Conservation (phyloP, 1,284 basidiomycete species). For the Ustilago trichophora region DNA sequence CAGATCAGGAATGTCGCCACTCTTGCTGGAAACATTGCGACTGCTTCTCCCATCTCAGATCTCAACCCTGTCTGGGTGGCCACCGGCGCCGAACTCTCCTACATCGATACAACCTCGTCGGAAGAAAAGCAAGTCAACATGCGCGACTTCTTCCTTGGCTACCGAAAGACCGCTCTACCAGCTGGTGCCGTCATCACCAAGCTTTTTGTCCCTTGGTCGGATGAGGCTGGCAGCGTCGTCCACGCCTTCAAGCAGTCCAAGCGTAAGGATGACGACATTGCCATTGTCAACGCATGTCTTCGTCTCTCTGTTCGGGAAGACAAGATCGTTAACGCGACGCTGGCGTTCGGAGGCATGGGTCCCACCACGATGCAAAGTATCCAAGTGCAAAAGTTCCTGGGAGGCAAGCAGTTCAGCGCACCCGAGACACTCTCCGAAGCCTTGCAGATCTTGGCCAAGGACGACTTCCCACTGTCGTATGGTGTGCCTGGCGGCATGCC, state of each 20-base stretch:
- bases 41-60: conserved; percentile 67
- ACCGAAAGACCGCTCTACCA: conserved; percentile 66
- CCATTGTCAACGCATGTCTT: conserved; percentile 66
- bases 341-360: conserved; percentile 68
- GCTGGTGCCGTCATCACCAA: conserved; percentile 60
- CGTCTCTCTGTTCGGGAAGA: conserved; percentile 30
- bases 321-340: conserved; percentile 46
- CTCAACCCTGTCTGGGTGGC: conserved; percentile 68
- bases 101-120: conserved; percentile 47
- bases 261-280: conserved; percentile 67
- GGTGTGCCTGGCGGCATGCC: conserved; percentile 68
- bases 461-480: conserved; percentile 64
- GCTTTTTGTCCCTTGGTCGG: conserved; percentile 48
- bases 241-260: conserved; percentile 67
- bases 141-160: conserved; percentile 65
- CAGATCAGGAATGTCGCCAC: conserved; percentile 67
- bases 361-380: conserved; percentile 53
- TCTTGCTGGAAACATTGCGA: conserved; percentile 66
- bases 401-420: conserved; percentile 25
- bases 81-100: conserved; percentile 48
- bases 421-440: conserved; percentile 17
- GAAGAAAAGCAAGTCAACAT: conserved; percentile 45
- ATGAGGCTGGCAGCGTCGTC: conserved; percentile 47
- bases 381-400: conserved; percentile 49
- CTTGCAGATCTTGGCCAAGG: conserved; percentile 39